Base-by-base conservation (phyloP, 176 grass and related monocot genomes). In the Elymus sibiricus region DNA sequence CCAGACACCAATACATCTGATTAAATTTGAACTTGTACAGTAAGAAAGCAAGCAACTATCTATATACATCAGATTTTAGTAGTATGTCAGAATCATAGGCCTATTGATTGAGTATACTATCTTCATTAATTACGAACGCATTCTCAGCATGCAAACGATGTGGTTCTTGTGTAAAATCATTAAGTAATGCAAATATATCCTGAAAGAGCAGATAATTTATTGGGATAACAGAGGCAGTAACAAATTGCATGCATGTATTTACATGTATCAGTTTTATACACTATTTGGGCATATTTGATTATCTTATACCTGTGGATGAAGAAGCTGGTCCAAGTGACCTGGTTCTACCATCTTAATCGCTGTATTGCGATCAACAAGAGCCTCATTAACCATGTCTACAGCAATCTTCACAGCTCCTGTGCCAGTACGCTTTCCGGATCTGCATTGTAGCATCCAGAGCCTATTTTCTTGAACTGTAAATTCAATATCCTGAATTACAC, bases 401-500 rank as follows among this genome's bases (percentile, higher is more conserved):
- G 97, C 97, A 83, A 99, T 99, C 85, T 90, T 93, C 14, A 99
- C 90, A 62, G 97, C 97, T 5, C 94, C 92, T 87, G 88, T 74
- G 15, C 97, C 97, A 8, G 97, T 99, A 39, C 97, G 90, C 74
- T 99, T 99, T n/a, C 97, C 97, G 22, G 59, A 14, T 85, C 97
- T 96, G 80, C 97, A 99, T 68, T 99, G 97, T 24, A 99, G 92
- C 97, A 99, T 99, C 97, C 97, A 99, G 11, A 99, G 87, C 79
- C 97, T 99, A 55, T 93, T 99, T 82, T 99, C 94, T 70, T 99
- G 97, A 67, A 99, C 97, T 38, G 97, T 99, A 11, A 97, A 97
- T 56, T 99, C 97, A 61, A 99, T 99, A 46, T 99, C 97, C 97
- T 99, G 82, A 76, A 85, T 82, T 49, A 34, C 28, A 58, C 24